Percentiles rank a stretch among this genome's conserved stretches.
phyloP scores from a whole-genome alignment of 1,284 basidiomycete species.

The Puccinia coronata region DNA sequence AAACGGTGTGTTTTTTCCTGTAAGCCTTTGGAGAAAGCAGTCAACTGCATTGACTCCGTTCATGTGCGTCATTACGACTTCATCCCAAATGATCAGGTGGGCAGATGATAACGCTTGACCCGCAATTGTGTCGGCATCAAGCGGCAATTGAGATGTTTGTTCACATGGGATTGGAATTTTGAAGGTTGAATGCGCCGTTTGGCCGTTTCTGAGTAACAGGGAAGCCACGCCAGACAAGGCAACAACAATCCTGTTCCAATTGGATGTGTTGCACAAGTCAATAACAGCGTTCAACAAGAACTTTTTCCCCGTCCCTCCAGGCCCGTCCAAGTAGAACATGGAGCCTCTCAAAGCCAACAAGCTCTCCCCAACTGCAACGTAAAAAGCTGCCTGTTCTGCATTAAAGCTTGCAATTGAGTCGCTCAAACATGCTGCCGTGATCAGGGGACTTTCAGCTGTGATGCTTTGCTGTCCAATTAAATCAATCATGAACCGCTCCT shows the following conservation, averaged over 20 bases:
- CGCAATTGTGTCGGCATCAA: neutral
- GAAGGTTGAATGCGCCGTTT: too few species aligned
- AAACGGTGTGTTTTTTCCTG: neutral
- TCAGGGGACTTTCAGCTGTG: too few species aligned
- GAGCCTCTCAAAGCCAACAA: neutral
- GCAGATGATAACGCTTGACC: neutral
- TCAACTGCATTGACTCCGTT: neutral
- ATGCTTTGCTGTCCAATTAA: too few species aligned
- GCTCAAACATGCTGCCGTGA: too few species aligned
- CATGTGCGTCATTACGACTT: neutral
- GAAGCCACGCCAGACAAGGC: neutral
- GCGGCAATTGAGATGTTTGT: neutral
- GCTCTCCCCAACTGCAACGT: neutral
- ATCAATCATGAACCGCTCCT: too few species aligned
- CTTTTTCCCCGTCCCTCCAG: neutral
- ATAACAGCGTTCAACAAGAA: constrained; percentile 1
- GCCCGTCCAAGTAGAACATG: neutral
- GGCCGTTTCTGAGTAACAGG: neutral
- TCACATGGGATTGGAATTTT: neutral
- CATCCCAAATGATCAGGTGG: neutral
- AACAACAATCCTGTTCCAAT: neutral
- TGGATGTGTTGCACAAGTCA: neutral
- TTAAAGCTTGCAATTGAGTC: too few species aligned
- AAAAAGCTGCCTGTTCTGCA: neutral
- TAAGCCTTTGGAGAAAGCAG: neutral